phyloP scores from a whole-genome alignment of 345 rosid species.

The Eucalyptus guilfoylei region DNA sequence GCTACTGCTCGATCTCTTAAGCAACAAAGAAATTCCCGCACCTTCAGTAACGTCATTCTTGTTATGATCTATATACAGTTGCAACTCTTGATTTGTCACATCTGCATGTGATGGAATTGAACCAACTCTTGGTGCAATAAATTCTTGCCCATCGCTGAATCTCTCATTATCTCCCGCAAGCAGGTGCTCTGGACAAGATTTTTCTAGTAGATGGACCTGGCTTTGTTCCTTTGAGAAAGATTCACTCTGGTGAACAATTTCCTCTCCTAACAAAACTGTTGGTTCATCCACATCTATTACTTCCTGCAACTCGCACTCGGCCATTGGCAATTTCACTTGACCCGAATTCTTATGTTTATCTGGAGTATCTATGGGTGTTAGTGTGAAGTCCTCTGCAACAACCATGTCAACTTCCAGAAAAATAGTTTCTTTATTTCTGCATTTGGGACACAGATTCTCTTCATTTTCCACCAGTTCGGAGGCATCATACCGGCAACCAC shows the following conservation, averaged over 20 bases:
- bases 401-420: background rate
- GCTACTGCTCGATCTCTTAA: constrained; percentile 72
- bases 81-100: constrained; percentile 17
- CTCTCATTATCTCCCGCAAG: constrained; percentile 27
- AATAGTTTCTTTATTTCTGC: constrained; percentile 34
- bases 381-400: constrained; percentile 17
- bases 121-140: constrained; percentile 5
- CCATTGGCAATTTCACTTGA: constrained; percentile 10
- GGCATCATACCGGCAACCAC: constrained; percentile 41
- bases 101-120: constrained; percentile 9
- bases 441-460: constrained; percentile 52
- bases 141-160: background rate
- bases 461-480: constrained; percentile 26
- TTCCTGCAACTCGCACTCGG: constrained; percentile 9
- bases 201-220: constrained; percentile 11
- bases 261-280: constrained; percentile 12
- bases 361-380: constrained; percentile 4
- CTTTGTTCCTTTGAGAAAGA: constrained; percentile 10
- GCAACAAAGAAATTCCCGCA: constrained; percentile 55
- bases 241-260: constrained; percentile 11
- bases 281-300: constrained; percentile 16
- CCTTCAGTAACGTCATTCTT: constrained; percentile 33
- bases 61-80: constrained; percentile 5
- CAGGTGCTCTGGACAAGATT: constrained; percentile 7
- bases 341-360: constrained; percentile 13